These are phyloP conservation scores for Paramarasmius palmivorus DNA, from an alignment of 1,284 basidiomycete species.

Conservation along the genomic window DNA sequence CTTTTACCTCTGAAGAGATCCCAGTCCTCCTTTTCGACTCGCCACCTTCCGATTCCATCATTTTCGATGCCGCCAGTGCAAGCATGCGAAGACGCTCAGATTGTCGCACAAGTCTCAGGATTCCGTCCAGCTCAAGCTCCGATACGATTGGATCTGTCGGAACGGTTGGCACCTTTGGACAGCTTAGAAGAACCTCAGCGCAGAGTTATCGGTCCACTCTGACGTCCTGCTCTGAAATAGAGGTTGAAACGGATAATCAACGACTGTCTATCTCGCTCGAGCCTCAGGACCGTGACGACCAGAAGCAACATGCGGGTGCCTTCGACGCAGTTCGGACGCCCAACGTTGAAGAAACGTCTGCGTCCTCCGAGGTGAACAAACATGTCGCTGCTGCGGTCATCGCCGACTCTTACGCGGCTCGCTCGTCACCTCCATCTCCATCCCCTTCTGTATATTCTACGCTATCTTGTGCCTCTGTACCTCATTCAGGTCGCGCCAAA, in stretches of 20 bases:
- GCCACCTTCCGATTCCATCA: not conserved
- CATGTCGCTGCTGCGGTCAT: not conserved
- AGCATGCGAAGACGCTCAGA: not conserved
- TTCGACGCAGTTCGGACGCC: too few relatives aligned
- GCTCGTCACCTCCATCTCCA: constrained; percentile 3
- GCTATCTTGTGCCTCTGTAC: not conserved
- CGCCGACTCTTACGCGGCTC: not conserved
- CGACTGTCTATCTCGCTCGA: not conserved
- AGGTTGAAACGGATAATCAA: not conserved
- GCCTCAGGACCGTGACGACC: not conserved
- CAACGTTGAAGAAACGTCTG: not conserved
- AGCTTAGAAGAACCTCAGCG: constrained; percentile 2
- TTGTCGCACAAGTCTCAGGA: not conserved
- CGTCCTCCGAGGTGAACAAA: not conserved
- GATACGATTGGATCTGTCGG: constrained; percentile 10
- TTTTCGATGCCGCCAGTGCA: not conserved
- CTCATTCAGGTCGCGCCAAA: not conserved
- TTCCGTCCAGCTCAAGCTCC: constrained; percentile 7
- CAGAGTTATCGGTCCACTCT: not conserved
- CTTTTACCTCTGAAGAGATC: constrained; percentile 8
- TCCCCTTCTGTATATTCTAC: constrained; percentile 15
- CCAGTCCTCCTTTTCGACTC: constrained; percentile 12
- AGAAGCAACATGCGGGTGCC: not conserved
- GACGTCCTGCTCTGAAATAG: not conserved
- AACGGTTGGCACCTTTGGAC: constrained; percentile 16